Evolutionary conservation across 75 land plant species (phyloP).

Genomic region (Pseudotsuga menziesii): DNA sequence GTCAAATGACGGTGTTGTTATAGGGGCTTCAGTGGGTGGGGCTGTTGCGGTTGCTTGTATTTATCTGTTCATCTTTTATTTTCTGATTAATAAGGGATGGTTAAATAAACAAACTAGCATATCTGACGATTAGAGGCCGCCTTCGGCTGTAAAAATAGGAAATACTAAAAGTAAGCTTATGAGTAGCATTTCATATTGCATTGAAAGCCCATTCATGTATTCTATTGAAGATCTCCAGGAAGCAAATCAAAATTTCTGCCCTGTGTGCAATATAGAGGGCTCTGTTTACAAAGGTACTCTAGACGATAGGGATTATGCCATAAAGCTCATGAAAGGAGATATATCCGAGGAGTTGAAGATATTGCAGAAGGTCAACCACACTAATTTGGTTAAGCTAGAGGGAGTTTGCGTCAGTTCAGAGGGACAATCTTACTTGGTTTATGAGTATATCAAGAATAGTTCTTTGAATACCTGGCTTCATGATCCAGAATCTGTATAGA

Average conservation of each 20-base stretch:
- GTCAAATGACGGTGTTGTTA: neutral
- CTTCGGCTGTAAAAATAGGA: neutral
- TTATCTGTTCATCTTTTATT: neutral
- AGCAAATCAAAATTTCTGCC: slow-evolving; percentile 34
- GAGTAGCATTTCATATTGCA: neutral
- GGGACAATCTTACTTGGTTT: too few species aligned
- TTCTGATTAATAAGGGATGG: neutral
- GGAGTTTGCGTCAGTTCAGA: too few species aligned
- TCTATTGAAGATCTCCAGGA: too few species aligned
- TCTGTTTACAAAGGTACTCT: too few species aligned
- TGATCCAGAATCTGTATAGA: too few species aligned
- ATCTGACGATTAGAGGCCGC: neutral
- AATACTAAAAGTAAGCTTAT: neutral
- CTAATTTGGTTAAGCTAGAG: slow-evolving; percentile 45
- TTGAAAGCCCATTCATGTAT: neutral
- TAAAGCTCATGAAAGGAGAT: slow-evolving; percentile 26
- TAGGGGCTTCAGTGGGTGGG: slow-evolving; percentile 4
- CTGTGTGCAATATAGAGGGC: neutral
- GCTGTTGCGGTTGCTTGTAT: neutral
- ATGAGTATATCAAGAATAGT: too few species aligned
- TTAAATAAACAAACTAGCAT: neutral
- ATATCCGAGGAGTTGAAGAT: slow-evolving; percentile 11
- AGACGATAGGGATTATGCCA: too few species aligned
- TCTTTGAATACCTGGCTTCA: too few species aligned
- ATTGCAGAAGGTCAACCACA: slow-evolving; percentile 54